Evolutionary conservation across 2,329 filamentous ascomycete genomes (phyloP), one percentile per base, ranked within the genome.

Genomic region (Fusarium sacchari): DNA sequence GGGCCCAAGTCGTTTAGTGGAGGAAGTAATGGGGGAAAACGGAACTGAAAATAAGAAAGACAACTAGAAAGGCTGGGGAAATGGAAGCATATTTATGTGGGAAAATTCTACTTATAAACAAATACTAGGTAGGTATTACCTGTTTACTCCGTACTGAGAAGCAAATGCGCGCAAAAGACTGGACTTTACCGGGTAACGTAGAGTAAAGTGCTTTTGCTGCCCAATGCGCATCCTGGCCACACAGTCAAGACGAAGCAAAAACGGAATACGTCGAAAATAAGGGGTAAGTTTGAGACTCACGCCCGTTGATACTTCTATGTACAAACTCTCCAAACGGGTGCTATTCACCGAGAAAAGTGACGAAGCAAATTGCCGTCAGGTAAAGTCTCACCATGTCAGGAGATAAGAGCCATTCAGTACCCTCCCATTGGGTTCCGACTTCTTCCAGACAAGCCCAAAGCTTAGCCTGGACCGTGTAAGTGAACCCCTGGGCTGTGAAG

Each of bases 371-470:
- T 76, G 64, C 72, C 56, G 66, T 64, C 65, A 40, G 53, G 52
- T 46, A 58, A 58, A 71, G 76, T 78, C 76, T 78, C 73, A 77
- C 76, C 74, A 77, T 63, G 69, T 77, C 76, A 77, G 76, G 76
- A 78, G 76, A 77, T 68, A 65, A 43, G 53, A 39, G 50, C 30
- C 52, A 40, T 60, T 57, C 32, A 74, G 52, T 65, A 36, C 52
- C 36, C 52, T 68, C 43, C 52, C 47, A 47, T 69, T 67, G 60
- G 59, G 52, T 74, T 72, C 71, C 70, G 70, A 67, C 53, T 73
- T 61, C 46, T 73, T 60, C 61, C 70, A 73, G 61, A 57, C 52
- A 67, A 57, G 56, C 39, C 37, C 57, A 62, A 49, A 56, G 53
- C 46, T 37, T 69, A 53, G 62, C 55, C 58, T 34, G 52, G 70